These are phyloP conservation scores for Tetradesmus lagerheimii DNA, from an alignment of 139 green algal genomes.

Conservation along the genomic window DNA sequence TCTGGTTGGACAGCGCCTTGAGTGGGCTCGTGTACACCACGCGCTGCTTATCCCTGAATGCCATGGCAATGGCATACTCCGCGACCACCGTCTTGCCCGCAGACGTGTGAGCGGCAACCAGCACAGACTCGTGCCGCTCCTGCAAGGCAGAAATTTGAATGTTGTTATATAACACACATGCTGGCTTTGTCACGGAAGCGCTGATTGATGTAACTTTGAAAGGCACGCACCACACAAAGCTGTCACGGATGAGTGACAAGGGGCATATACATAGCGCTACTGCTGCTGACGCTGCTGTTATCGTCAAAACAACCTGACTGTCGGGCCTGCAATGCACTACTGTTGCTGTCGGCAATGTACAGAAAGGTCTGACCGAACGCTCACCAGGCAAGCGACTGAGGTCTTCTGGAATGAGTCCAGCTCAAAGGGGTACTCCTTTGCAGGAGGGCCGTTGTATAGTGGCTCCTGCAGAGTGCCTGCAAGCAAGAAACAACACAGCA, in stretches of 20 bases:
- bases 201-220: too few species aligned
- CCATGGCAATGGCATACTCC: conserved; percentile 98
- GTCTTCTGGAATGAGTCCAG: conserved; percentile 93
- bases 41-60: conserved; percentile 83
- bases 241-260: too few species aligned
- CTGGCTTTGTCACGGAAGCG: not conserved
- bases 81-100: conserved; percentile 97
- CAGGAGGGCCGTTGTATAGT: conserved; percentile 63
- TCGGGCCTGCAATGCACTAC: too few species aligned
- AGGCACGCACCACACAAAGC: too few species aligned
- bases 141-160: conserved; percentile 46
- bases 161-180: not conserved
- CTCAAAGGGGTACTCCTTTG: conserved; percentile 91
- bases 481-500: not conserved
- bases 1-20: conserved; percentile 98
- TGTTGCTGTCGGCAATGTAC: not conserved
- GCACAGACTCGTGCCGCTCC: conserved; percentile 90
- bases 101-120: conserved; percentile 95
- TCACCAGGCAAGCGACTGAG: conserved; percentile 88
- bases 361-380: conserved; percentile 14
- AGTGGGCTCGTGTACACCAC: conserved; percentile 98
- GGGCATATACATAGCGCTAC: too few species aligned
- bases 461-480: conserved; percentile 83
- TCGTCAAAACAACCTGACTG: too few species aligned
- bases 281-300: too few species aligned